Evolutionary conservation across 75 land plant genomes (phyloP).

Genomic region (Pinus tabuliformis): DNA sequence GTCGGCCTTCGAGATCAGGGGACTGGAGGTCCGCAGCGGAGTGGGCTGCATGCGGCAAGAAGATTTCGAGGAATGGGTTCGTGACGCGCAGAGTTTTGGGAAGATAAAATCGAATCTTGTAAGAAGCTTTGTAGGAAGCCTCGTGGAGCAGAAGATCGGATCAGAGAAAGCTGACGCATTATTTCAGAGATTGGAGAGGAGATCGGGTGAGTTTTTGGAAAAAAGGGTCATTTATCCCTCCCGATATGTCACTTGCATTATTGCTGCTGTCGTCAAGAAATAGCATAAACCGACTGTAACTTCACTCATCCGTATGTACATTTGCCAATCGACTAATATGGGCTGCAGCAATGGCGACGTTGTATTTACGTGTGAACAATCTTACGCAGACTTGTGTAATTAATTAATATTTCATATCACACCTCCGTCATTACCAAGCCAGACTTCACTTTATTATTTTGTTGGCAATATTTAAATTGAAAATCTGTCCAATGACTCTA

Average conservation of each 20-base stretch:
- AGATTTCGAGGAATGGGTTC: background rate
- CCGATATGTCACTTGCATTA: background rate
- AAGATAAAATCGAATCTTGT: background rate
- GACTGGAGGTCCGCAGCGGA: slow-evolving; percentile 4
- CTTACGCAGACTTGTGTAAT: too few species aligned
- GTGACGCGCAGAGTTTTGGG: background rate
- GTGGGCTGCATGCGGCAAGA: background rate
- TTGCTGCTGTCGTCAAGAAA: background rate
- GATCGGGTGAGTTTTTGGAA: background rate
- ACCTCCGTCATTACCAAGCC: too few species aligned
- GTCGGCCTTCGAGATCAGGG: slow-evolving; percentile 4
- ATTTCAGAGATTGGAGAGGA: background rate
- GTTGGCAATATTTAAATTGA: too few species aligned
- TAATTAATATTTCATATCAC: too few species aligned
- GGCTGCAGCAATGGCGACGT: too few species aligned
- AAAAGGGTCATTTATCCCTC: background rate
- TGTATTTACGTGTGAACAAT: too few species aligned
- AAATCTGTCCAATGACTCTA: too few species aligned
- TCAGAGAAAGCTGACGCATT: background rate
- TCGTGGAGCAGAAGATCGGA: slow-evolving; percentile 8
- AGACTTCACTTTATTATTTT: too few species aligned
- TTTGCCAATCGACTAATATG: too few species aligned
- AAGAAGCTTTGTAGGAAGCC: background rate
- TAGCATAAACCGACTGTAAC: background rate
- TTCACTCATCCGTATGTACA: too few species aligned